Evolutionary conservation across 352 stramenopile genomes (phyloP), one percentile per base, ranked within the genome.

Genomic region (Phytophthora crassamura): DNA sequence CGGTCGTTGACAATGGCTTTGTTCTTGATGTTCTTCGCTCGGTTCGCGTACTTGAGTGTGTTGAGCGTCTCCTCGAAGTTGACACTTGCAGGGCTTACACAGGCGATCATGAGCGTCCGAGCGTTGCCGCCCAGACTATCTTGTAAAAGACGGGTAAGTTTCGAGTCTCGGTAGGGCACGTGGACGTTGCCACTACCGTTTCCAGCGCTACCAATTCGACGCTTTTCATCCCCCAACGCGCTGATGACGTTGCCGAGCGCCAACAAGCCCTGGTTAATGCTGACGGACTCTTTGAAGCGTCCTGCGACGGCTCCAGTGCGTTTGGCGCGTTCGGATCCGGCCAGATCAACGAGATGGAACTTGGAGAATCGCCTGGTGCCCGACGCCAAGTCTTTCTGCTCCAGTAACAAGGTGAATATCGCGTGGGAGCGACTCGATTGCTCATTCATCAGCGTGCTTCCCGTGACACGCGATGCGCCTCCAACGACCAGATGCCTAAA

Each of bases 1-100:
- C 89, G 77, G 20, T 91, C 76, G 72, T 99, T 99, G 41, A 99
- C 97, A 55, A 98, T 97, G 3, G 98, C 96, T 52, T 97, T 97
- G 74, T 99, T 99, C 67, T 99, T 98, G 69, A 99, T 99, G 66
- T 99, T 99, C 80, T 99, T 99, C 36, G 98, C 98, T 14, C 98
- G 92, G 67, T 99, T 99, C 4, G 97, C 97, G 73, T 99, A 99
- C 61, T 98, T 95, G 15, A 99, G 84, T 46, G 97, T 99, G 41
- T 97, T 98, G 4, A 99, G 74, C 4, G 97, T 99, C 82, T 99
- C 98, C 65, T 94, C 86, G 60, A 96, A 93, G 51, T 96, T 97
- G 40, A 93, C 64, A 4, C 75, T 81, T 30, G 82, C 85, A 6
- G 84, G 86, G 16, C 80, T 94, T 41, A 94, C 87, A 50, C 85